Evolutionary conservation across 2,329 filamentous ascomycete genomes (phyloP).

Genomic region (Claviceps monticola): DNA sequence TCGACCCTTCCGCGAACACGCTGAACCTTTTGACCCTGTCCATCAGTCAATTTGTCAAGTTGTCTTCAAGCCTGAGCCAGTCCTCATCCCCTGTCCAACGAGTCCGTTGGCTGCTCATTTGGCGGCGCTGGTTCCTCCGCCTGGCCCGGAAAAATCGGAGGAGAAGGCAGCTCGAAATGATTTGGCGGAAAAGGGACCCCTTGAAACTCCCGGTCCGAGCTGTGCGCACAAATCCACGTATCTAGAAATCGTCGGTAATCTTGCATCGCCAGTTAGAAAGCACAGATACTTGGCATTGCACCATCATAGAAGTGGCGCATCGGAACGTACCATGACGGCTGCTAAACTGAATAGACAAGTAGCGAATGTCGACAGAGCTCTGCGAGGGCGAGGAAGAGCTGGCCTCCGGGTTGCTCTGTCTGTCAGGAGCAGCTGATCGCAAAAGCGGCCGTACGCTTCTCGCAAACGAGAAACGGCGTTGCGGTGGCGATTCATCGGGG

Average conservation of each 20-base stretch:
- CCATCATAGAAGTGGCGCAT: background rate
- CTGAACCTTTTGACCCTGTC: too few relatives aligned
- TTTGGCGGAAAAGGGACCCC: conserved; percentile 31
- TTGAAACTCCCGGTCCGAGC: conserved; percentile 31
- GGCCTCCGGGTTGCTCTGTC: conserved; percentile 10
- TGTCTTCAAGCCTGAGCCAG: background rate
- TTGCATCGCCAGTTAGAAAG: conserved; percentile 10
- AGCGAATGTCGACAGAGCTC: conserved; percentile 27
- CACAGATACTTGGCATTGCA: background rate
- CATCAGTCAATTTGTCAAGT: too few relatives aligned
- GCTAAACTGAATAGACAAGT: conserved; percentile 36
- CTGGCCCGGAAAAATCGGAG: conserved; percentile 25
- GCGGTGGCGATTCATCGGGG: conserved; percentile 20
- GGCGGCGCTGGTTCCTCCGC: conserved; percentile 3
- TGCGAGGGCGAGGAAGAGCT: conserved; percentile 10
- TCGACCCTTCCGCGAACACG: too few relatives aligned
- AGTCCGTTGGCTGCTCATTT: conserved; percentile 1
- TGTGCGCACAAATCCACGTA: conserved; percentile 31
- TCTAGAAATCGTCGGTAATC: conserved; percentile 33
- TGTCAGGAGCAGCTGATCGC: conserved; percentile 16
- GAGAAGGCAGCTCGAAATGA: conserved; percentile 33
- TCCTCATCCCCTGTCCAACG: background rate
- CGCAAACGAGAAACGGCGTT: conserved; percentile 29
- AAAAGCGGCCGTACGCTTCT: conserved; percentile 27
- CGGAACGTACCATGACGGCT: conserved; percentile 27